Percentiles rank a stretch among this genome's conserved stretches.
Conservation (phyloP, 305 asterid species). For the Fraxinus sp. region DNA sequence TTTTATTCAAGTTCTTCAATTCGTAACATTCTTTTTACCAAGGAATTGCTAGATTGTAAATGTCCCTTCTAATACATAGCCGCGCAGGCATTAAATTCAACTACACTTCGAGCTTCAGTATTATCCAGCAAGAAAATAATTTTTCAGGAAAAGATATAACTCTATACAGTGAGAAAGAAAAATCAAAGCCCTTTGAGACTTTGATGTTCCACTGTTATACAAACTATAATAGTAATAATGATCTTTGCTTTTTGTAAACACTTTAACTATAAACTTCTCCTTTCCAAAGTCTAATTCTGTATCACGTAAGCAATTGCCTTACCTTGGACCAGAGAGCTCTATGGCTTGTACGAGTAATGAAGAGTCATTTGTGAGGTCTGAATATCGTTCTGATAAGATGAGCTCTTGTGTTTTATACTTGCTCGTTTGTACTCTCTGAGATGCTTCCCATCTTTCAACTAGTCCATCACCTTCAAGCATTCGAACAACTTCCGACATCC, state of each 20-base stretch:
- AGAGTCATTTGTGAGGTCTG: conserved; percentile 46
- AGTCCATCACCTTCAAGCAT: conserved; percentile 58
- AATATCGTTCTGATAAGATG: conserved; percentile 41
- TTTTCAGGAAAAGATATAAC: neutral
- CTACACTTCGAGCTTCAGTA: neutral
- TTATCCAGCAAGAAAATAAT: neutral
- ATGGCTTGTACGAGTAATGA: conserved; percentile 46
- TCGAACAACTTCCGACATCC: conserved; percentile 51
- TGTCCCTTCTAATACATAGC: neutral
- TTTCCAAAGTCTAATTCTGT: neutral
- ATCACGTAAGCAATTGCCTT: neutral
- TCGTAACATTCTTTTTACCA: neutral
- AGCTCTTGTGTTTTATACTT: conserved; percentile 32
- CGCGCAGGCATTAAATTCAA: neutral
- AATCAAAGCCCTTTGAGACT: neutral
- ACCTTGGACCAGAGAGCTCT: conserved; percentile 55
- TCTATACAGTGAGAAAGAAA: neutral
- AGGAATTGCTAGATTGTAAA: neutral
- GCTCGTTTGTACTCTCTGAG: conserved; percentile 33
- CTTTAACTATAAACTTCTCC: neutral
- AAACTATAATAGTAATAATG: neutral
- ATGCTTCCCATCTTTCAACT: conserved; percentile 53
- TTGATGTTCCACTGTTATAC: neutral
- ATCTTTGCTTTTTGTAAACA: neutral
- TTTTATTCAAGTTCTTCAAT: neutral